Evolutionary conservation across 768 basidiomycete species (phyloP).

Genomic region (Suillus paluster): DNA sequence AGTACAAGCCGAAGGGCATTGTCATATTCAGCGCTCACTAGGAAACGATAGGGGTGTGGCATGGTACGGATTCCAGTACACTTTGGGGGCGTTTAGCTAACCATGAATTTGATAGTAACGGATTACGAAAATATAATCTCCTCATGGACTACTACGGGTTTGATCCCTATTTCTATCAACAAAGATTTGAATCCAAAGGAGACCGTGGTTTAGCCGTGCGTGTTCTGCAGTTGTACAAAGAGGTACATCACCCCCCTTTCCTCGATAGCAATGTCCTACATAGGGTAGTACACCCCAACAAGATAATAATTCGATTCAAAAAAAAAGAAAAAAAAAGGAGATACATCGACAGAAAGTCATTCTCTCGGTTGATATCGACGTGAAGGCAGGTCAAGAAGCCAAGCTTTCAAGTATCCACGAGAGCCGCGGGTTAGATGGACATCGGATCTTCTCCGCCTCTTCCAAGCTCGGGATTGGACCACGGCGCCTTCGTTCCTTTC

Average conservation of each 20-base stretch:
- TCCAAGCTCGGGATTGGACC: conserved; percentile 67
- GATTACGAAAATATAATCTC: conserved; percentile 75
- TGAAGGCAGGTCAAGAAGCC: conserved; percentile 50
- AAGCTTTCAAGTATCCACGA: conserved; percentile 55
- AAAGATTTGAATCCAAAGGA: conserved; percentile 72
- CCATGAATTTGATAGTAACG: conserved; percentile 50
- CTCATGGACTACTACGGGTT: conserved; percentile 80
- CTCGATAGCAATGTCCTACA: too few species aligned
- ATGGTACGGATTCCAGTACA: conserved; percentile 44
- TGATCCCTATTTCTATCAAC: conserved; percentile 55
- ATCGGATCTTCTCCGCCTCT: conserved; percentile 50
- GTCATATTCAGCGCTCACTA: conserved; percentile 85
- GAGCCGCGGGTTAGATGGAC: conserved; percentile 64
- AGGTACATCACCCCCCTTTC: too few species aligned
- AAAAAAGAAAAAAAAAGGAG: too few species aligned
- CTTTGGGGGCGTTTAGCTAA: not conserved
- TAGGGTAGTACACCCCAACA: too few species aligned
- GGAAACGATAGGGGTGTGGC: conserved; percentile 64
- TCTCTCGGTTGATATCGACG: not conserved
- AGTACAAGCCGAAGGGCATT: conserved; percentile 76
- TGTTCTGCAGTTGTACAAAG: conserved; percentile 61
- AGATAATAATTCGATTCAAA: too few species aligned
- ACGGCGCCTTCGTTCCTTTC: conserved; percentile 83
- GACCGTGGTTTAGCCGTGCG: conserved; percentile 58
- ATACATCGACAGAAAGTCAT: conserved; percentile 30